Base-by-base conservation (phyloP, 352 stramenopile species). In the Pythium angustatum region DNA sequence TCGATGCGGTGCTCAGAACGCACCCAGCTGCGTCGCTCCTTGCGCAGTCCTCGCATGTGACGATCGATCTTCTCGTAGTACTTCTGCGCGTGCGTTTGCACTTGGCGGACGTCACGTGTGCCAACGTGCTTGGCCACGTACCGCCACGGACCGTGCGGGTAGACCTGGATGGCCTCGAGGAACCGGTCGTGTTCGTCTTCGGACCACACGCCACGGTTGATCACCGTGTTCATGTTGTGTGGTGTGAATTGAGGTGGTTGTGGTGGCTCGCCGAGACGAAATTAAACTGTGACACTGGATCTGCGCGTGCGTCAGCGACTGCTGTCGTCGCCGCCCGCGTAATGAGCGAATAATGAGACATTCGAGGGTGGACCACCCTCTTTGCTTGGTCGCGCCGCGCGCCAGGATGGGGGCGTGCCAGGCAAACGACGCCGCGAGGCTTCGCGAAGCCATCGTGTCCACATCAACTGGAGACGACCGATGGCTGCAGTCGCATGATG, bases 1-100 rank as follows among this genome's bases (percentile, higher is more conserved):
- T 67, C 60, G 33, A 67, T 67, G 33, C 60, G 60, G 43, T 67
- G 51, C 33, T 67, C 60, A 3, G 60, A 54, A 1, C 60, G 50
- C 8, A 62, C 41, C 19, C 76, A 68, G 17, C 78, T 62, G 8
- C 71, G 83, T 55, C 75, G 77, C 28, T 86, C 76, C 50, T 87
- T 88, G 52, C 72, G 76, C 5, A 90, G 68, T 0, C 83, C 80
- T 3, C 81, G 75, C 59, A 81, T 70, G 21, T 81, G 67, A 1
- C 83, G 76, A 57, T 73, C 69, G 47, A 91, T 79, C 68, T 91
- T 91, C 51, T 91, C 78, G 64, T 87, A 79, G 67, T 91, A 90
- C 57, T 79, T 79, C 64, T 79, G 72, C 6, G 72, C 67, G 34
- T 79, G 72, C 5, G 80, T 91, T 62, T 90, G 82, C 66, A 89